Percentiles rank a stretch among this genome's conserved stretches.
These are phyloP conservation scores for Leccinum solheimii DNA, from an alignment of 1,284 basidiomycete species.

Conservation along the genomic window DNA sequence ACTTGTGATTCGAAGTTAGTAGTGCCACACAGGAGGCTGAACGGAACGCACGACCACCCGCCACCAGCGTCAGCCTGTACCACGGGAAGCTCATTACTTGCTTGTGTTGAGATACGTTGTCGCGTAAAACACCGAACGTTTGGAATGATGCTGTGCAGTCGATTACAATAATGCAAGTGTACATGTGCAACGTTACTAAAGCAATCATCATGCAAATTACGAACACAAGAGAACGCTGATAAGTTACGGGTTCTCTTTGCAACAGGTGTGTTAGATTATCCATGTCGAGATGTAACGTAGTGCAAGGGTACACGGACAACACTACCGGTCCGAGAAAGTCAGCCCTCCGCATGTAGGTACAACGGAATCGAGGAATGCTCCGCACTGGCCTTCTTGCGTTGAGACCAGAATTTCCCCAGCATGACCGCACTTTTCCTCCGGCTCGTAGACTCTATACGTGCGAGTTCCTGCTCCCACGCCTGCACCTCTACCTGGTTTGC, in stretches of 20 bases:
- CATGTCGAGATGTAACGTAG: slow-evolving; percentile 12
- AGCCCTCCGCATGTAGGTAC: slow-evolving; percentile 33
- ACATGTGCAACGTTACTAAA: slow-evolving; percentile 5
- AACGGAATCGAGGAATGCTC: slow-evolving; percentile 28
- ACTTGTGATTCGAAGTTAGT: slow-evolving; percentile 42
- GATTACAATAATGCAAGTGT: slow-evolving; percentile 13
- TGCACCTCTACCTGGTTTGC: slow-evolving; percentile 45
- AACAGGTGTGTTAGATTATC: slow-evolving; percentile 10
- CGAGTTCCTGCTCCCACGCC: slow-evolving; percentile 78
- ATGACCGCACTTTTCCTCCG: slow-evolving; percentile 59
- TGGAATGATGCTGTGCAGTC: slow-evolving; percentile 18
- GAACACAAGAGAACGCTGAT: slow-evolving; percentile 1
- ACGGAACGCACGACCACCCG: slow-evolving; percentile 48
- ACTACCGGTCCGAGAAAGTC: slow-evolving; percentile 5
- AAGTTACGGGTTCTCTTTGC: slow-evolving; percentile 10
- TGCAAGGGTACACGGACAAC: slow-evolving; percentile 3
- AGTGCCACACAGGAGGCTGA: slow-evolving; percentile 5
- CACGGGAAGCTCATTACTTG: slow-evolving; percentile 48
- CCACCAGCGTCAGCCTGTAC: slow-evolving; percentile 47
- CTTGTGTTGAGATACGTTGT: background rate
- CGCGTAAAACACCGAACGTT: background rate
- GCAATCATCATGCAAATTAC: slow-evolving; percentile 18
- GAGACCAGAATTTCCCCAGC: slow-evolving; percentile 51
- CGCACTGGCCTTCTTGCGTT: slow-evolving; percentile 41
- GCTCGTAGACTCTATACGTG: slow-evolving; percentile 64